phyloP scores from a whole-genome alignment of 768 basidiomycete genomes.

The Lentinula lateritia region DNA sequence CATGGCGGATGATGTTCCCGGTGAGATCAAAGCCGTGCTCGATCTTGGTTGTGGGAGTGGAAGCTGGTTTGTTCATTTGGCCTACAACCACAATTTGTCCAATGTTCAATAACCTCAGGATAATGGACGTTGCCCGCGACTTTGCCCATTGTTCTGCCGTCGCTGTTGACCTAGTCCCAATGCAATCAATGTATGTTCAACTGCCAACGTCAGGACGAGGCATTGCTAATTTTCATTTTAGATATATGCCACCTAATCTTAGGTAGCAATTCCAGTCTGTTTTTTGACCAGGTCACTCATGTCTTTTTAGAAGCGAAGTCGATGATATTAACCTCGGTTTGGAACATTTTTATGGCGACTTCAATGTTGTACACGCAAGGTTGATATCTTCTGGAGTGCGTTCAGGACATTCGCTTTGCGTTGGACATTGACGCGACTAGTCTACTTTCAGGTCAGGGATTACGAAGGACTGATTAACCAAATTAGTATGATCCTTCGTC shows the following conservation, averaged over 20 bases:
- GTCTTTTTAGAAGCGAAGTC: constrained; percentile 59
- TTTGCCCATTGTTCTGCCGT: constrained; percentile 66
- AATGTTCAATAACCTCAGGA: constrained; percentile 39
- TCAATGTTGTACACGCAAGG: constrained; percentile 70
- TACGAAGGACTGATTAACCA: constrained; percentile 61
- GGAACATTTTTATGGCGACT: constrained; percentile 76
- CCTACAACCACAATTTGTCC: not conserved
- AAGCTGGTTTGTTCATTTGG: constrained; percentile 46
- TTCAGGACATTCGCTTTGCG: constrained; percentile 11
- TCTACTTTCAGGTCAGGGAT: constrained; percentile 53
- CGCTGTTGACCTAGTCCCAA: constrained; percentile 76
- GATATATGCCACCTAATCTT: constrained; percentile 65
- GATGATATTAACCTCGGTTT: constrained; percentile 83
- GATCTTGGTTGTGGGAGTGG: constrained; percentile 82
- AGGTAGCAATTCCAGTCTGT: constrained; percentile 34
- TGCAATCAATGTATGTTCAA: constrained; percentile 59
- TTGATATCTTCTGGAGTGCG: constrained; percentile 71
- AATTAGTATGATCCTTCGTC: constrained; percentile 59
- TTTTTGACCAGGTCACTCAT: constrained; percentile 4
- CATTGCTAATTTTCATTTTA: constrained; percentile 20
- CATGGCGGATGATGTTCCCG: constrained; percentile 53
- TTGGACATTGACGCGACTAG: constrained; percentile 9
- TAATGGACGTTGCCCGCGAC: constrained; percentile 67
- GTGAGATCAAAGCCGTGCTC: constrained; percentile 55
- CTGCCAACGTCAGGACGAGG: constrained; percentile 10